Base-by-base conservation (phyloP, 495 filamentous ascomycete species). In the Penicillium dipodomyicola region DNA sequence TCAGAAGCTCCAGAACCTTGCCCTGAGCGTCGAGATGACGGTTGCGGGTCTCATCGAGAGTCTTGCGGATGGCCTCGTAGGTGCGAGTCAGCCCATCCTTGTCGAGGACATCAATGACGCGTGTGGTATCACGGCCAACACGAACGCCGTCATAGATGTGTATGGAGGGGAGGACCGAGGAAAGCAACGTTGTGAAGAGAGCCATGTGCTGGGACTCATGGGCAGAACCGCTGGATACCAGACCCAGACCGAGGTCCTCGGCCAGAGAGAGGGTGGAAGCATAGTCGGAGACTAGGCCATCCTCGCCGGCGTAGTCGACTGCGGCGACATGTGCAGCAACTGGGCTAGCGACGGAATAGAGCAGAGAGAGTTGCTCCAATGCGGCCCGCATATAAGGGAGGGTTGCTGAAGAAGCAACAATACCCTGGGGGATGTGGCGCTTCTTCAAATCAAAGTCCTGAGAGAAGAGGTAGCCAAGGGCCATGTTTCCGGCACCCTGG, bases 131-230 rank as follows among this genome's bases (percentile, higher is more conserved):
- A 27, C 92, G 77, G 15, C 90, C 88, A 41, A 93, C 87, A 45
- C 82, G 85, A 37, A 98, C 83, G 44, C 94, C 94, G 68, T 98
- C 94, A 64, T 94, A 97, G 55, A 92, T 84, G 71, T 98, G 94
- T 25, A 97, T 81, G 0, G 89, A 90, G 7, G 94, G 94, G 49
- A 96, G 67, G 17, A 94, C 74, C 29, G 80, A 82, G 2, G 94
- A 88, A 40, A 96, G 75, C 14, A 97, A 70, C 2, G 92, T 97
- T 9, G 94, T 82, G 65, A 97, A 85, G 14, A 98, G 77, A 5
- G 93, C 82, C 87, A 97, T 97, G 72, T 98, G 95, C 79, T 98
- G 94, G 29, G 87, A 80, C 71, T 98, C 94, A 60, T 95, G 90
- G 25, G 84, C 84, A 25, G 91, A 97, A 25, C 84, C 84, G 63